Evolutionary conservation across 805 yeast genomes (phyloP), one percentile per base, ranked within the genome.

Genomic region (Candida piceae): DNA sequence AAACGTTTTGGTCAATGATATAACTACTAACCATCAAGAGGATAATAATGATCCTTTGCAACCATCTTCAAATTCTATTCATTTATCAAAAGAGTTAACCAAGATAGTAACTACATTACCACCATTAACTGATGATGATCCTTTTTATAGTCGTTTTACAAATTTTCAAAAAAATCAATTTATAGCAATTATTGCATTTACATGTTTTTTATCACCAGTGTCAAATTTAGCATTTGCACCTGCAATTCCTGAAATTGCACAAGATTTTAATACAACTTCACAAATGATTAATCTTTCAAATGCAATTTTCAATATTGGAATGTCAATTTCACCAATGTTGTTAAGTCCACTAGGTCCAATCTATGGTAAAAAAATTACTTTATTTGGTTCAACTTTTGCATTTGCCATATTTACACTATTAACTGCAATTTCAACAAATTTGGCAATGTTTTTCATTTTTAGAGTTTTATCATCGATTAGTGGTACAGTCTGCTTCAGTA

Each of bases 401-500:
- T 64, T 50, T 36, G 42, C 52, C 1, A 25, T 52, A 12, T 39
- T 46, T 15, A 40, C 47, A 13, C 40, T 46, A 38, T 16, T 55
- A 12, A 48, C 50, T 6, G 80, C 76, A 0, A 63, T 68, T 2
- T 68, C 79, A 1, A 71, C 60, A 21, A 67, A 76, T 44, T 48
- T 76, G 29, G 71, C 75, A 4, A 74, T 72, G 76, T 75, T 74
- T 50, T 72, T 64, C 35, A 59, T 76, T 0, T 74, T 74, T 42
- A 55, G 82, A 48, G 63, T 71, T 4, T 35, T 67, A 10, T 58
- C 70, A n/a, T 80, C 76, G 0, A 46, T 76, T 8, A 69, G 70
- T 48, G 81, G 80, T 5, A 73, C 80, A 2, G 64, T 76, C 0
- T 74, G 74, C 41, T 74, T 76, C 54, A 58, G 73, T 26, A 62